Percentiles rank a stretch among this genome's conserved stretches.
phyloP scores from a whole-genome alignment of 176 grass and related monocot genomes.

The Ensete glaucum region DNA sequence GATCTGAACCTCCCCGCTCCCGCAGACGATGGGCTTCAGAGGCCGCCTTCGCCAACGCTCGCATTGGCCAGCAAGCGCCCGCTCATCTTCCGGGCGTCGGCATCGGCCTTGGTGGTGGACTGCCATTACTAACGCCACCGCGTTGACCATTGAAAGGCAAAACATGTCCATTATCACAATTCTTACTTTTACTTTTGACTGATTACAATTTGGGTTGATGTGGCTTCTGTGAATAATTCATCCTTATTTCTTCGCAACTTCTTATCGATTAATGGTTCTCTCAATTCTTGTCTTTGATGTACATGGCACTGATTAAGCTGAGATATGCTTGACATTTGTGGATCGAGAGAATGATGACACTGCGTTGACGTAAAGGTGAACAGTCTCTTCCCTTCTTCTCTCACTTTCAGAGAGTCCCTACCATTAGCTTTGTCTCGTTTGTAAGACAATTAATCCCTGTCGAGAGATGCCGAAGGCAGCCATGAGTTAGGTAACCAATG shows the following conservation, averaged over 20 bases:
- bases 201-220: background rate
- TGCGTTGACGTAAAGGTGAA: constrained; percentile 24
- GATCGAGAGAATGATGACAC: background rate
- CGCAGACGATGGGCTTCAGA: constrained; percentile 9
- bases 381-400: background rate
- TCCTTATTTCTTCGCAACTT: background rate
- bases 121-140: constrained; percentile 10
- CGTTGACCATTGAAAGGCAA: background rate
- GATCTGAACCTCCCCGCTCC: constrained; percentile 27
- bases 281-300: too few species aligned
- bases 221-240: constrained; percentile 4
- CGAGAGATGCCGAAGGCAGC: background rate
- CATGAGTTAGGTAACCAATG: background rate
- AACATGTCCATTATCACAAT: background rate
- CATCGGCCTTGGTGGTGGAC: constrained; percentile 5
- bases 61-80: constrained; percentile 2
- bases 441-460: constrained; percentile 1
- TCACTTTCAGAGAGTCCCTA: constrained; percentile 1
- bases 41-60: background rate
- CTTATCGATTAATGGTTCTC: too few species aligned
- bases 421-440: constrained; percentile 15
- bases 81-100: constrained; percentile 2
- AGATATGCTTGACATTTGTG: background rate
- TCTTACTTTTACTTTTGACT: background rate
- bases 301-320: too few species aligned